Evolutionary conservation across 2,329 filamentous ascomycete genomes (phyloP), one percentile per base, ranked within the genome.

Genomic region (Phialemonium atrogriseum): DNA sequence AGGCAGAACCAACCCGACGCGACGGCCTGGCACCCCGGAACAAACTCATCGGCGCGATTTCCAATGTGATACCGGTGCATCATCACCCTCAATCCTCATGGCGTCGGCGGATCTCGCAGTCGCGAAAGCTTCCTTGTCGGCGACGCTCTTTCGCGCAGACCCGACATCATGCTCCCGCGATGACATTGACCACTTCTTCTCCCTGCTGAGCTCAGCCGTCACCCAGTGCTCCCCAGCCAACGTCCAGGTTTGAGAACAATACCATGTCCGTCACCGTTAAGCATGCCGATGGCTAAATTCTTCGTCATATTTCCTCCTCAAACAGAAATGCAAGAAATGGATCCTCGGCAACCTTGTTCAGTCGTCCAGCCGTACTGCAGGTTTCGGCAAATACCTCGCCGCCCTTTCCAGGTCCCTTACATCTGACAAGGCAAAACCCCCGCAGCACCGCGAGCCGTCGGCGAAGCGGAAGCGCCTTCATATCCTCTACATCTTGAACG

Each of bases 251-350:
- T 86, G 80, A 68, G 53, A 43, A 44, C 38, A n/a, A 57, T 56
- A 59, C 40, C 25, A 47, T 45, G 44, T 33, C 43, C 41, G 33
- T 35, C 34, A 30, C 35, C 32, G 13, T 27, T 39, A 30, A 30
- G 32, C 38, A 43, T 42, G 36, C 41, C 44, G 39, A 45, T 46
- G 41, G 52, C 59, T 59, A 62, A 58, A 55, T 41, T 51, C 45
- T 52, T 49, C 50, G 43, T 50, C 45, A 45, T 47, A 47, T 36
- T 46, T 31, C 44, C 38, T 39, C 41, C 37, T 55, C 44, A 45
- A 36, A 61, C 74, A 94, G 87, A 83, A 76, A 68, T 88, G 84
- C 72, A 94, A 88, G 72, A 68, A 73, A 60, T 94, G 85, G 85
- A 80, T 89, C 49, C 60, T 87, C 51, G 70, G 71, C 47, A 74